Evolutionary conservation across 352 stramenopile species (phyloP).

Genomic region (Globisporangium paddicum): DNA sequence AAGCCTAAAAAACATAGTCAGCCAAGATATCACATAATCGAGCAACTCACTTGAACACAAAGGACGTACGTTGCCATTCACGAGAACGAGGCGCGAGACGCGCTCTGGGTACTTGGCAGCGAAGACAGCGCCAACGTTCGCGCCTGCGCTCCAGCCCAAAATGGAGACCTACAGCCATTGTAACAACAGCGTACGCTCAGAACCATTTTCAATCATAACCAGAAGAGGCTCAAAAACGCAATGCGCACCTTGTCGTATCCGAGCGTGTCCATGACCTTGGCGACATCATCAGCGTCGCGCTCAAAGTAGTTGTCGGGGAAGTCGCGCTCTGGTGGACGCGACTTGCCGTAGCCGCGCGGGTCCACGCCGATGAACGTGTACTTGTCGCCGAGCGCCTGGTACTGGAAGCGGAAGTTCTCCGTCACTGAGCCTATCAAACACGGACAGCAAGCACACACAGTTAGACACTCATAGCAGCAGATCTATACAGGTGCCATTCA

Average conservation of each 20-base stretch:
- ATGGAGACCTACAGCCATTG: constrained; percentile 54
- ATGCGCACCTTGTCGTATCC: constrained; percentile 44
- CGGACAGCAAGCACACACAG: neutral
- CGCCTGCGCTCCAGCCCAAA: constrained; percentile 69
- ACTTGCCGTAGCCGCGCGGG: constrained; percentile 47
- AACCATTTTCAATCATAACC: neutral
- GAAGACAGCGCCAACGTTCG: constrained; percentile 67
- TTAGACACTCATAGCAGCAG: neutral
- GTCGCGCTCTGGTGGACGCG: constrained; percentile 35
- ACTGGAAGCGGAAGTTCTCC: constrained; percentile 60
- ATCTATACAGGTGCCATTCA: neutral
- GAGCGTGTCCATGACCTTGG: constrained; percentile 51
- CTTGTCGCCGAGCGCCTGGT: constrained; percentile 35
- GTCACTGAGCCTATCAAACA: constrained; percentile 29
- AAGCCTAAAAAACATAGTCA: constrained; percentile 35
- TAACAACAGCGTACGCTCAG: constrained; percentile 1
- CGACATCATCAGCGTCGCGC: constrained; percentile 65
- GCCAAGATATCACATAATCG: neutral
- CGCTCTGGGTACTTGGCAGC: constrained; percentile 63
- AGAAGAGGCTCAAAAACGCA: too few relatives aligned
- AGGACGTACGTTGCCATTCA: constrained; percentile 77
- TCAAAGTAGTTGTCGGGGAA: constrained; percentile 59
- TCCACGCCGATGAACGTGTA: constrained; percentile 72
- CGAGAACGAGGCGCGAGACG: constrained; percentile 63
- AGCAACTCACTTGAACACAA: neutral